phyloP scores from a whole-genome alignment of 441 rosid species.

The Arabidopsis lyrata region DNA sequence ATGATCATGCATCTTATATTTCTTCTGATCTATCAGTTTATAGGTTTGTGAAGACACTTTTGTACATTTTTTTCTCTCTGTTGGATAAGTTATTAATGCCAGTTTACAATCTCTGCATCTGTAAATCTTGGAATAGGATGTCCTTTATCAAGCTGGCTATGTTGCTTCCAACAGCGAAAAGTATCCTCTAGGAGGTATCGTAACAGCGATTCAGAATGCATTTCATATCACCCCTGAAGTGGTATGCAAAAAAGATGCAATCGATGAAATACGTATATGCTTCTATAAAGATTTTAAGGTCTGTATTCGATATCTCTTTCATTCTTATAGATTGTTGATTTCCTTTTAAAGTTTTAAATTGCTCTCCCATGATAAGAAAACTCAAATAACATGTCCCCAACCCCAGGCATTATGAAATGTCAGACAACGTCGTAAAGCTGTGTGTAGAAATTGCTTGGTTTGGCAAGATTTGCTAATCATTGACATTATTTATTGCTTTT shows the following conservation, averaged over 20 bases:
- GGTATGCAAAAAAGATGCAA: constrained; percentile 68
- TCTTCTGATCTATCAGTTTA: constrained; percentile 1
- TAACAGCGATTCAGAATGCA: constrained; percentile 89
- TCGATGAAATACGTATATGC: constrained; percentile 82
- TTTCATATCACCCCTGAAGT: constrained; percentile 75
- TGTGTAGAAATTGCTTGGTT: constrained; percentile 12
- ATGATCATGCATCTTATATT: constrained; percentile 5
- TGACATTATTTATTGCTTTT: neutral
- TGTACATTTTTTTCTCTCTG: neutral
- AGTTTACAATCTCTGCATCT: constrained; percentile 6
- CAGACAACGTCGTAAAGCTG: neutral
- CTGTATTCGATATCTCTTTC: constrained; percentile 35
- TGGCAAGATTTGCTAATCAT: neutral
- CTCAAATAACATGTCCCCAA: neutral
- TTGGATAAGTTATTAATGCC: neutral
- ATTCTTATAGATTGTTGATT: constrained; percentile 20
- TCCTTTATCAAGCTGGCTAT: constrained; percentile 86
- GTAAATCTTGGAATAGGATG: constrained; percentile 58
- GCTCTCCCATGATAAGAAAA: constrained; percentile 4
- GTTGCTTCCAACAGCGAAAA: constrained; percentile 86
- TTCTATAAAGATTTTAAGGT: constrained; percentile 92
- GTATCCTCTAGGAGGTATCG: constrained; percentile 89
- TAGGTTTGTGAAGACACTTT: constrained; percentile 3
- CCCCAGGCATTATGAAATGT: neutral
- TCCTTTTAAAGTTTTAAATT: neutral